Percentiles rank a stretch among this genome's conserved stretches.
Conservation (phyloP, 2,329 filamentous ascomycete species). For the Coniella vitis region DNA sequence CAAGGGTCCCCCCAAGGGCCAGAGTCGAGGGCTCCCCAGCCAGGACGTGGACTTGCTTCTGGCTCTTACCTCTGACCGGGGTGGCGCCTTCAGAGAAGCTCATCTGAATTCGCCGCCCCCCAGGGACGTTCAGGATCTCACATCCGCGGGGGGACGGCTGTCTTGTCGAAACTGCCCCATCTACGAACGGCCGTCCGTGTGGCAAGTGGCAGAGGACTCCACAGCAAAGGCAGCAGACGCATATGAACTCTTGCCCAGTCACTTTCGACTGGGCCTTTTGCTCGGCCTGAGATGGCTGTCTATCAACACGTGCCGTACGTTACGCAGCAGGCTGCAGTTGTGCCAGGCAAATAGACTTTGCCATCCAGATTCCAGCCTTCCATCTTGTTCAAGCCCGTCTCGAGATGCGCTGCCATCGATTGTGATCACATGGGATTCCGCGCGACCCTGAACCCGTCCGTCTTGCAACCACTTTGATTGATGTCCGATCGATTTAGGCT, state of each 20-base stretch:
- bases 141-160: neutral
- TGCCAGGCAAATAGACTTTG: neutral
- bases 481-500: too few relatives aligned
- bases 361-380: neutral
- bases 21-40: neutral
- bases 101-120: neutral
- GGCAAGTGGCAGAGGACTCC: neutral
- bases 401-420: slow-evolving; percentile 1
- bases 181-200: neutral
- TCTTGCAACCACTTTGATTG: too few relatives aligned
- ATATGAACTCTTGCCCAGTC: too few relatives aligned
- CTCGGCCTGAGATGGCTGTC: too few relatives aligned
- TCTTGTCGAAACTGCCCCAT: neutral
- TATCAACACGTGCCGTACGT: too few relatives aligned
- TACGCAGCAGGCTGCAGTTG: too few relatives aligned
- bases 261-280: too few relatives aligned
- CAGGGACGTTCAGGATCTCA: neutral
- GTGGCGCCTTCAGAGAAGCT: neutral
- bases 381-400: slow-evolving; percentile 1
- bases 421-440: neutral
- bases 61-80: neutral
- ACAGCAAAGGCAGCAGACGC: neutral
- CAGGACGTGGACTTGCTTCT: neutral
- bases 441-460: slow-evolving; percentile 2
- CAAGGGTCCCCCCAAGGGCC: neutral